Evolutionary conservation across 1,284 basidiomycete genomes (phyloP), one percentile per base, ranked within the genome.

Genomic region (Ustilago vetiveriae): DNA sequence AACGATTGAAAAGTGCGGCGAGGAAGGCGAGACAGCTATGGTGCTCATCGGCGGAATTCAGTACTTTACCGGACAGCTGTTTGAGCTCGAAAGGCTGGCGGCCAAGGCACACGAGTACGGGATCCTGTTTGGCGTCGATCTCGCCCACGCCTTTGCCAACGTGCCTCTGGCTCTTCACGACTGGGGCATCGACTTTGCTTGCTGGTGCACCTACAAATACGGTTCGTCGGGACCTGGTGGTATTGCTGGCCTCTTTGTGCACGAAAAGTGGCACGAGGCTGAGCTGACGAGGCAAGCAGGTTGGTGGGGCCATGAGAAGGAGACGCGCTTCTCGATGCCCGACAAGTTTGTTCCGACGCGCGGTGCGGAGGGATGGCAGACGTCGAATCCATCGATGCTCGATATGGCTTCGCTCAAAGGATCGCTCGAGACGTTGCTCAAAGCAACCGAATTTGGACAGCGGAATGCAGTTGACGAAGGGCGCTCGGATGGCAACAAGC

Each of bases 11-110:
- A 42, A 42, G 32, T 62, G 73, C 33, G 72, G 65, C 30, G 45
- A 62, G 22, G 75, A 71, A 33, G 78, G 74, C 37, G 75, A 79
- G 51, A 74, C 72, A 23, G 74, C 78, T 14, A 50, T 80, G 24
- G 45, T 81, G 13, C 60, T 81, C 43, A 70, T 81, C 17, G 72
- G 73, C 29, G 76, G 74, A 17, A 63, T 81, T 8, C 95, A 98
- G 83, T 98, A 94, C 85, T 98, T 97, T 84, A 95, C 93, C 11
- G 96, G 94, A n/a, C 94, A 98, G 83, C 88, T 86, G 82, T 98
- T 98, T 83, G 90, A 92, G 53, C 92, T 97, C 84, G 79, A 90
- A 78, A 83, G 84, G 22, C 90, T 99, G 78, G 92, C 93, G 14
- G 86, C 86, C 59, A 92, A 90, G 59, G 90, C 92, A n/a, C 75